Evolutionary conservation across 371 early-diverging fungal genomes (phyloP).

Genomic region (Rhizopus arrhizus): DNA sequence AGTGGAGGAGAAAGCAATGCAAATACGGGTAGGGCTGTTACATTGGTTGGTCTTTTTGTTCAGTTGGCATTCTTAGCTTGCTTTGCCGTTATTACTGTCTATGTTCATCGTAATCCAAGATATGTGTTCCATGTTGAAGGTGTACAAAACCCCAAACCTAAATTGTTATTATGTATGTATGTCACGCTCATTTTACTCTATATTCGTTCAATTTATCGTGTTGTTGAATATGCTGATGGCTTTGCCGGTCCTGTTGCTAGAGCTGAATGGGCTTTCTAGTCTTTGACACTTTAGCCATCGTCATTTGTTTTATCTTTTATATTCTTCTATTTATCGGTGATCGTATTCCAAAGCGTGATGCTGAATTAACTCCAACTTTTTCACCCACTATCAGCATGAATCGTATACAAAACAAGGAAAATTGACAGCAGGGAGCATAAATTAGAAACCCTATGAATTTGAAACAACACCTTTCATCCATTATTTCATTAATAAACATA

Average conservation of each 20-base stretch:
- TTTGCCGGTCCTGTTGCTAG: slow-evolving; percentile 9
- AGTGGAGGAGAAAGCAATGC: neutral
- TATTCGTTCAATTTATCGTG: slow-evolving; percentile 17
- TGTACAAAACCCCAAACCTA: slow-evolving; percentile 3
- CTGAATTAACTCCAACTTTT: neutral
- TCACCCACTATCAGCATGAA: neutral
- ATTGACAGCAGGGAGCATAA: no score
- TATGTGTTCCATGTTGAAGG: slow-evolving; percentile 10
- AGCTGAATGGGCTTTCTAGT: slow-evolving; percentile 23
- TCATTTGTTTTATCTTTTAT: slow-evolving; percentile 9
- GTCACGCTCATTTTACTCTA: slow-evolving; percentile 7
- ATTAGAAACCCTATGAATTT: no score
- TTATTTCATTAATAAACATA: no score
- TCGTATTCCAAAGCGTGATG: slow-evolving; percentile 11
- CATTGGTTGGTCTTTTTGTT: slow-evolving; percentile 9
- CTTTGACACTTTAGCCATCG: slow-evolving; percentile 13
- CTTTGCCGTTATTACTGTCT: slow-evolving; percentile 7
- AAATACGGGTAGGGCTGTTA: neutral
- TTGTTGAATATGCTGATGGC: slow-evolving; percentile 10
- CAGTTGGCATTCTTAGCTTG: slow-evolving; percentile 14
- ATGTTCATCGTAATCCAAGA: slow-evolving; percentile 2
- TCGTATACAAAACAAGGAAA: no score
- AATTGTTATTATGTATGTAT: slow-evolving; percentile 1
- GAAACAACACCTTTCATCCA: no score
- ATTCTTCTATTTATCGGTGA: slow-evolving; percentile 11